Evolutionary conservation across 2,329 filamentous ascomycete species (phyloP), one percentile per base, ranked within the genome.

Genomic region (Cephalotrichum gorgonifer): DNA sequence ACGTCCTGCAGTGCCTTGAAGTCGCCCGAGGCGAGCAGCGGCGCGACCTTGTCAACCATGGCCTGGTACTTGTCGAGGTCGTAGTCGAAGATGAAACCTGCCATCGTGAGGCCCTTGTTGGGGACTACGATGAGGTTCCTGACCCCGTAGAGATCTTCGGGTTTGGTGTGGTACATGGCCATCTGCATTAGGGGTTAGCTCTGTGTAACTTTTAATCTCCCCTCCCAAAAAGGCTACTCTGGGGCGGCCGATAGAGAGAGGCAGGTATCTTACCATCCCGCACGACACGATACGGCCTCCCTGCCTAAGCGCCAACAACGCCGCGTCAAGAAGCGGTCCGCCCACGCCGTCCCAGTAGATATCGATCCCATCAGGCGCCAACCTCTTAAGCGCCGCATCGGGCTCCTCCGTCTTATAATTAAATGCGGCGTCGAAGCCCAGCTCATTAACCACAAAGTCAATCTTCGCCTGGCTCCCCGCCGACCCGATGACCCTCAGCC

Each of bases 331-430:
- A 45, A 75, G 72, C 28, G 74, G 72, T 6, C 72, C 73, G 11
- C 73, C 74, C 4, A 78, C 74, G 49, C 76, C 77, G 54, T 77
- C 74, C 51, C 67, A 77, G 62, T 75, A 75, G 20, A 76, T 88
- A 59, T 94, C 87, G 53, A 94, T 76, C 4, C 87, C 88, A 12
- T 88, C 65, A 1, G 87, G 86, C 0, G 85, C 85, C 17, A 93
- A 73, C 51, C 85, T 75, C 54, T 72, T 66, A 50, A 94, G 72
- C 0, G 86, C 87, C 11, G 83, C 82, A 1, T 66, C 60, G 0
- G 86, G 76, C 56, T 75, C 78, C 69, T 93, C 86, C 56, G 79
- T 89, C 76, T 93, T 91, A 75, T 94, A 94, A 73, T 94, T 93
- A 70, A 91, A 93, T 8, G 82, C 88, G 15, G 55, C 68, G 49